Base-by-base conservation (phyloP, 139 green algal genomes). In the Coelastrella sp. region DNA sequence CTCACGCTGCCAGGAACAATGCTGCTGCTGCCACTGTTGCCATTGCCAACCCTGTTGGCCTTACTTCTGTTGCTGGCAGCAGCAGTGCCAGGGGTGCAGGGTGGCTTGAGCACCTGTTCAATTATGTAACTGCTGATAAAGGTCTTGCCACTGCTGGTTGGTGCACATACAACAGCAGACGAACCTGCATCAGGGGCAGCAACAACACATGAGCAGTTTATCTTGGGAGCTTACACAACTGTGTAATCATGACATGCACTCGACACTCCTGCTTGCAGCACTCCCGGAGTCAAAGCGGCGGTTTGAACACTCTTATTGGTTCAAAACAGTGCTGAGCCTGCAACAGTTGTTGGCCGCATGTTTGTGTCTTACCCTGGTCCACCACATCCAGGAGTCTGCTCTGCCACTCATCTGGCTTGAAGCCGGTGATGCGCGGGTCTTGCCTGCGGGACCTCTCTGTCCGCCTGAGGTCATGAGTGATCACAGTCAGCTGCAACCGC, bases 61-160 rank as follows among this genome's bases (percentile, higher is more conserved):
- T 17, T 73, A 57, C 8, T 86, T 19, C 80, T 72, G 20, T 15
- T 86, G 58, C 80, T 86, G 58, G 15, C 35, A 27, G 4, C n/a
- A n/a, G 27, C 10, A 11, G 17, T 61, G 10, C 4, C 76, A 24
- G 25, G 10, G 24, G 76, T 27, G 20, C 20, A 9, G 20, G 72
- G 20, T 78, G 72, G 20, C n/a, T 57, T 57, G n/a, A 94, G 78
- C 76, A 95, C 91, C 35, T 68, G 87, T 24, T 87, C 61, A 24
- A 95, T 94, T 84, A 93, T 90, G 88, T 94, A 96, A 27, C 74
- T 91, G 61, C 84, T 88, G 68, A 96, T 94, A 88, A 96, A 96
- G 7, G 94, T 95, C 87, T 96, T 96, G 72, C 94, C 94, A 19
- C 75, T 89, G 27, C 92, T 94, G 3, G 94, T 96, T 75, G 94